phyloP scores from a whole-genome alignment of 257 asterid species.

The Thymus mandschuricus region DNA sequence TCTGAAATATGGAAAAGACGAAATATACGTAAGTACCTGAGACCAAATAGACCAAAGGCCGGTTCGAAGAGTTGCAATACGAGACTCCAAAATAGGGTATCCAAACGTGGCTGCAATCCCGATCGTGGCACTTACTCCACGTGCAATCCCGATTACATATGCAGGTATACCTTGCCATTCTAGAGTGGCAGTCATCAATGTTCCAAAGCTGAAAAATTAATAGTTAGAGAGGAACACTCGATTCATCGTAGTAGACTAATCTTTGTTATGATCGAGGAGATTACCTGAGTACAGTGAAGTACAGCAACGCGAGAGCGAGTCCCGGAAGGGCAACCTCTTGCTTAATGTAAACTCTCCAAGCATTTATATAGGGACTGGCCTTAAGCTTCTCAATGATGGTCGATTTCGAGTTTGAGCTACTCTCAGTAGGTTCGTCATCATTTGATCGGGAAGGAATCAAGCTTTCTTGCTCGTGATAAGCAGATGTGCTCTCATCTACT shows the following conservation, averaged over 20 bases:
- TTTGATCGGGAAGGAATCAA: slow-evolving; percentile 19
- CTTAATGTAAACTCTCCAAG: slow-evolving; percentile 75
- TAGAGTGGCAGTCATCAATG: slow-evolving; percentile 87
- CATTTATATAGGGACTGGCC: slow-evolving; percentile 52
- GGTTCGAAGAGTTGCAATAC: slow-evolving; percentile 64
- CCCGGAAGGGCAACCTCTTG: slow-evolving; percentile 86
- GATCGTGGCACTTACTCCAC: slow-evolving; percentile 75
- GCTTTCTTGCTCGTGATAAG: slow-evolving; percentile 33
- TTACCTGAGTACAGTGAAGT: slow-evolving; percentile 83
- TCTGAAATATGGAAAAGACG: neutral
- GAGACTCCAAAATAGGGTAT: slow-evolving; percentile 66
- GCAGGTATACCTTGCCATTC: slow-evolving; percentile 95
- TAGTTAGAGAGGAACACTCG: neutral
- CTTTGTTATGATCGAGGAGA: neutral
- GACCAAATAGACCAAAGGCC: slow-evolving; percentile 98
- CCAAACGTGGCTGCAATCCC: slow-evolving; percentile 87
- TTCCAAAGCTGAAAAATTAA: slow-evolving; percentile 67
- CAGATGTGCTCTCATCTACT: slow-evolving; percentile 32
- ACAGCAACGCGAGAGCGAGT: slow-evolving; percentile 75
- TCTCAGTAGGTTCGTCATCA: slow-evolving; percentile 33
- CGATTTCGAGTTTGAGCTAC: slow-evolving; percentile 36
- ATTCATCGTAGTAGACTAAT: neutral
- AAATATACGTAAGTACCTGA: slow-evolving; percentile 53
- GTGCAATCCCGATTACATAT: slow-evolving; percentile 79
- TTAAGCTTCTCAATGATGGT: slow-evolving; percentile 36